These are phyloP conservation scores for Sporothrix globosa DNA, from an alignment of 2,329 filamentous ascomycete genomes.

Conservation along the genomic window DNA sequence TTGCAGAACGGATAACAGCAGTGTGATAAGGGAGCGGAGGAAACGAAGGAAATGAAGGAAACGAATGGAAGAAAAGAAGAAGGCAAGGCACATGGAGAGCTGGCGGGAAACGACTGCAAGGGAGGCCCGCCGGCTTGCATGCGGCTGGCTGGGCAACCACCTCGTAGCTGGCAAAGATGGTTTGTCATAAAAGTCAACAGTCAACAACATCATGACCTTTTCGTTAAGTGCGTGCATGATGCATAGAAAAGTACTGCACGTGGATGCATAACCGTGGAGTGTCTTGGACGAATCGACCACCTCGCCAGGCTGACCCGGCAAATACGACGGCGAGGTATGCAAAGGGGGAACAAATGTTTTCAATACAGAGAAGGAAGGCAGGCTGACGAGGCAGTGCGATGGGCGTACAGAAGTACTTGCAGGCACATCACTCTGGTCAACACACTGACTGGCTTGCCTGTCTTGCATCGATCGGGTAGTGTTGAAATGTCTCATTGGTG, in stretches of 20 bases:
- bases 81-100: background rate
- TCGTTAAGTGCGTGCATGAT: background rate
- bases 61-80: background rate
- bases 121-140: background rate
- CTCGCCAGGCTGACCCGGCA: background rate
- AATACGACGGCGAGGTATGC: background rate
- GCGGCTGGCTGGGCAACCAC: conserved; percentile 28
- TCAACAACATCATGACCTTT: background rate
- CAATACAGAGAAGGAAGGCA: background rate
- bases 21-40: background rate
- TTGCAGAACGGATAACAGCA: conserved; percentile 6
- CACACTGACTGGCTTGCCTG: background rate
- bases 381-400: conserved; percentile 1
- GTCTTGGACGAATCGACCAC: background rate
- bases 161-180: background rate
- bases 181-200: background rate
- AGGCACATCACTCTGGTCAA: background rate
- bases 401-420: conserved; percentile 8
- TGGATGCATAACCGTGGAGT: background rate
- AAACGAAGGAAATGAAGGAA: no score
- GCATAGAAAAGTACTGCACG: background rate
- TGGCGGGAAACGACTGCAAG: background rate
- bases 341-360: no score
- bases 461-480: background rate
- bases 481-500: background rate